Percentiles rank a stretch among this genome's conserved stretches.
Evolutionary conservation across 306 rosid genomes (phyloP).

Genomic region (Vigna unguiculata): DNA sequence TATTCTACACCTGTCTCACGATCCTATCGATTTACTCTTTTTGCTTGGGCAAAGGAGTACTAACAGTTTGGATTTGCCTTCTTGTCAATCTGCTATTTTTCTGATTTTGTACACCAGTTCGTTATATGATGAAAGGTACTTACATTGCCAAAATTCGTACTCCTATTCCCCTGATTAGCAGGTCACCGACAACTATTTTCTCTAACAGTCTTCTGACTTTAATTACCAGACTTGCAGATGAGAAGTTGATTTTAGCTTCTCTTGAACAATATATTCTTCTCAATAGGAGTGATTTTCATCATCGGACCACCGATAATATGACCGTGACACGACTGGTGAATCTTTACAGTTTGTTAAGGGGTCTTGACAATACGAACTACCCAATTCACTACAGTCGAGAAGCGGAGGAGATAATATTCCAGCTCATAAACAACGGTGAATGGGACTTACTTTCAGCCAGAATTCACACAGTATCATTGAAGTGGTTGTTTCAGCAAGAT

Average conservation of each 20-base stretch:
- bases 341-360: slow-evolving; percentile 78
- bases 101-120: slow-evolving; percentile 74
- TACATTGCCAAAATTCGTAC: slow-evolving; percentile 25
- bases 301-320: slow-evolving; percentile 52
- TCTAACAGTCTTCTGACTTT: slow-evolving; percentile 45
- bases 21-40: slow-evolving; percentile 83
- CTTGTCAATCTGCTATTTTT: slow-evolving; percentile 83
- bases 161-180: slow-evolving; percentile 27
- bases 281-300: slow-evolving; percentile 56
- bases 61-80: slow-evolving; percentile 60
- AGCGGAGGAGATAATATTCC: slow-evolving; percentile 76
- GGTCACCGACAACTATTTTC: slow-evolving; percentile 15
- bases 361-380: slow-evolving; percentile 60
- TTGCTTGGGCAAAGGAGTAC: slow-evolving; percentile 79
- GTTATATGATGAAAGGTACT: slow-evolving; percentile 85
- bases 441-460: slow-evolving; percentile 82
- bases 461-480: slow-evolving; percentile 73
- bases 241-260: slow-evolving; percentile 81
- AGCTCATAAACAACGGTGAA: slow-evolving; percentile 60
- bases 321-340: slow-evolving; percentile 65
- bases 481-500: slow-evolving; percentile 96
- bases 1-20: slow-evolving; percentile 68
- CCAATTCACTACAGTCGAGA: slow-evolving; percentile 75
- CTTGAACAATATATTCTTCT: slow-evolving; percentile 83
- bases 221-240: slow-evolving; percentile 85